These are phyloP conservation scores for Cytospora piceicola DNA, from an alignment of 2,329 filamentous ascomycete genomes.

Conservation along the genomic window DNA sequence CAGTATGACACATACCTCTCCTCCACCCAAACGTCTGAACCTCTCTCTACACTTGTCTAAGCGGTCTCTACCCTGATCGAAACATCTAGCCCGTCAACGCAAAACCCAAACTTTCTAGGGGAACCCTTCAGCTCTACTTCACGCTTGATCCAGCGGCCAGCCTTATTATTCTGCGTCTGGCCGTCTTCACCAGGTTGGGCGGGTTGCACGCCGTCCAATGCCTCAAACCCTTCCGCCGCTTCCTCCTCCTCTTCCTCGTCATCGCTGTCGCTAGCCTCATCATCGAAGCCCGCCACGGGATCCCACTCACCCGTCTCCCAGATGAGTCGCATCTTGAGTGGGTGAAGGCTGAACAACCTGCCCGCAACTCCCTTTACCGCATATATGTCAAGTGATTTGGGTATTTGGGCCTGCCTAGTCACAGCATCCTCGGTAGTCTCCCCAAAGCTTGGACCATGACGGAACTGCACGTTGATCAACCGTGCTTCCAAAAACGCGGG, in stretches of 20 bases:
- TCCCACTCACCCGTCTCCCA: conserved; percentile 95
- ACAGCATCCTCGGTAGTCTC: conserved; percentile 16
- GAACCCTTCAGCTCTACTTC: conserved; percentile 81
- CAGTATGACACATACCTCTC: conserved; percentile 6
- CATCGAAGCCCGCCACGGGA: conserved; percentile 68
- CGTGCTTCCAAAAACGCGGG: conserved; percentile 82
- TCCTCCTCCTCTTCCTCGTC: conserved; percentile 52
- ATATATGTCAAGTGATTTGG: conserved; percentile 80
- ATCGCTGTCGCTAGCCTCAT: conserved; percentile 57
- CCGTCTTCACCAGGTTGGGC: conserved; percentile 23
- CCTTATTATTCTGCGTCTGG: conserved; percentile 36
- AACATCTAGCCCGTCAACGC: conserved; percentile 74
- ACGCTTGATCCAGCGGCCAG: conserved; percentile 70
- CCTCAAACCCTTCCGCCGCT: conserved; percentile 40
- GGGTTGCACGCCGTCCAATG: conserved; percentile 35
- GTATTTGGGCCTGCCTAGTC: conserved; percentile 58
- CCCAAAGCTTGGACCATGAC: not conserved
- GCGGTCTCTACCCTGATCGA: conserved; percentile 69
- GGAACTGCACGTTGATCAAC: conserved; percentile 62
- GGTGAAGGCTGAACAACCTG: conserved; percentile 67
- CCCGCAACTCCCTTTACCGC: conserved; percentile 78
- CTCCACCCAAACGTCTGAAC: not conserved
- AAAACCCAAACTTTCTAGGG: conserved; percentile 80
- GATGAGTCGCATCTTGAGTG: conserved; percentile 68
- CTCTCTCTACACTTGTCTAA: conserved; percentile 30